A percentile compares a stretch with the other conserved stretches of the same genome.
Evolutionary conservation across 345 rosid species (phyloP).

Genomic region (Gossypium turneri): DNA sequence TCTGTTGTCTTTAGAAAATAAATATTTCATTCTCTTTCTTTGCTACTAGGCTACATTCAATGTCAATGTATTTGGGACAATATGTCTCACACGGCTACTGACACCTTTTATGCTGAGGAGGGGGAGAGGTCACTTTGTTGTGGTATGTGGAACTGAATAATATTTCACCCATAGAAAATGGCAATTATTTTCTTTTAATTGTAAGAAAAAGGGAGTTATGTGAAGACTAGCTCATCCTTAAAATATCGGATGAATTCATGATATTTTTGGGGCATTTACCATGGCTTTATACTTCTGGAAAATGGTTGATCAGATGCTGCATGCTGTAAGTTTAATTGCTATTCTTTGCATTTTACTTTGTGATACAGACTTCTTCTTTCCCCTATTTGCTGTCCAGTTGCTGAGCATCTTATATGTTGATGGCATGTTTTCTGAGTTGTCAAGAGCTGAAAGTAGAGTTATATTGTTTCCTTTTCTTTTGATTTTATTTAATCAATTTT

Average conservation of each 20-base stretch:
- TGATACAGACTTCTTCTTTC: neutral
- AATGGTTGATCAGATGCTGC: neutral
- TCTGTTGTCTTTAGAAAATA: neutral
- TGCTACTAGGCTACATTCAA: conserved; percentile 65
- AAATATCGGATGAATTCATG: neutral
- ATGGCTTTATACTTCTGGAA: neutral
- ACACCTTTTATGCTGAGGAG: conserved; percentile 73
- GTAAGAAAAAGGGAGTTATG: neutral
- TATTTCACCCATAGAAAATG: neutral
- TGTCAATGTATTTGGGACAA: conserved; percentile 83
- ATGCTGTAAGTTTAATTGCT: conserved; percentile 1
- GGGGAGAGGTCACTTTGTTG: conserved; percentile 88
- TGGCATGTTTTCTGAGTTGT: neutral
- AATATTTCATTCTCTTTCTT: neutral
- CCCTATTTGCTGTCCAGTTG: neutral
- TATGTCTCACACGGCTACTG: conserved; percentile 78
- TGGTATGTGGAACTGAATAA: conserved; percentile 56
- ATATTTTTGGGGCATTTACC: neutral
- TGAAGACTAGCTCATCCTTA: neutral
- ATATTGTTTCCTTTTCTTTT: neutral
- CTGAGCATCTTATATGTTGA: neutral
- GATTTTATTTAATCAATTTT: neutral
- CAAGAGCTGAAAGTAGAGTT: conserved; percentile 3
- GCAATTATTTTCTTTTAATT: neutral
- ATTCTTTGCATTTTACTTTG: neutral